Base-by-base conservation (phyloP, 2,329 filamentous ascomycete species). In the Xylariomycetidae sp. region DNA sequence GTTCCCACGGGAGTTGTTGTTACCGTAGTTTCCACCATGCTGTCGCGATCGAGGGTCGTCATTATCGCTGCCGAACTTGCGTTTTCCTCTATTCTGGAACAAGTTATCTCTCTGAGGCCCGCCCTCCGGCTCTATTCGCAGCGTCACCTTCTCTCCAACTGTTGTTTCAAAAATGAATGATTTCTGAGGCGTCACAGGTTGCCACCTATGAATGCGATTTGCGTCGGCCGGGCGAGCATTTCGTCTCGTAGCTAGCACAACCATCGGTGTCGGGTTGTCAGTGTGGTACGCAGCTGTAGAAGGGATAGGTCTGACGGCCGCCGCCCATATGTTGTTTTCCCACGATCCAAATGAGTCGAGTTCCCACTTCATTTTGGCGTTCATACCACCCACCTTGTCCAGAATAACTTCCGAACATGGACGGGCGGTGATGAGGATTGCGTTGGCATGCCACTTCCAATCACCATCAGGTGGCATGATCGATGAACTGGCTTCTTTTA, bases 311-410 rank as follows among this genome's bases (percentile, higher is more conserved):
- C 77, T 72, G 9, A 96, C 77, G 27, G 80, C 74, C 12, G 83
- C 88, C 5, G 90, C 92, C 89, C 90, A 98, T 25, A 97, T 74
- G 48, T 76, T 83, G 56, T 88, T 82, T 40, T 95, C 84, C 45
- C 77, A 80, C 45, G 74, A 78, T 1, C 80, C 88, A 5, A 82
- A 78, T 23, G 82, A 87, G 0, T 80, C 85, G 4, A 95, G 82
- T 57, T 86, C 78, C 88, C 90, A 98, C 25, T 68, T 78, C 62
- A 94, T 74, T 60, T 83, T 90, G 49, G 77, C 80, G 20, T 88
- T 88, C 52, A 95, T 79, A 17, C 90, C 90, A 26, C 92, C 92
- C 9, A 92, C 83, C 58, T 88, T 92, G 33, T 85, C 75, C 19
- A 96, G 66, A 15, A 94, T 82, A 44, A 72, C 75, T 31, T 74